Evolutionary conservation across 2,329 filamentous ascomycete species (phyloP), one percentile per base, ranked within the genome.

Genomic region (Pseudocercospora fijiensis): DNA sequence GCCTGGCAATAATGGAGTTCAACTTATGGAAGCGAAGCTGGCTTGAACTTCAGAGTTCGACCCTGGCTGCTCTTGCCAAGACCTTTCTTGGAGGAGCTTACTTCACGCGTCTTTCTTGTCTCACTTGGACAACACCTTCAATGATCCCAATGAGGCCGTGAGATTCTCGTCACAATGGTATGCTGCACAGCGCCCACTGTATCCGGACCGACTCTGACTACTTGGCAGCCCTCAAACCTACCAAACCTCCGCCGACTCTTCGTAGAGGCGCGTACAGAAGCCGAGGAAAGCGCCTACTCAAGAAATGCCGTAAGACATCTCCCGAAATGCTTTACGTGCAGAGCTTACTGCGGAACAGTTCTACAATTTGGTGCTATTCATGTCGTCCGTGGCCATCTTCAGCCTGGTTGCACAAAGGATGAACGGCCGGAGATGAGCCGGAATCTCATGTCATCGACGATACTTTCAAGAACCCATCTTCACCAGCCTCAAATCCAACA

Each of bases 211-310:
- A 1, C 4, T 8, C 56, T 45, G 3, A 49, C 33, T 10, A 13
- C 11, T 10, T 20, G 20, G 27, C 58, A 83, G 81, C 74, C 90
- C 81, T 90, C 90, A 43, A 93, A 88, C 76, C 86, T 98, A 58
- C 95, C 95, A 37, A 98, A 99, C 75, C 85, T 99, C n/a, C 88
- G 95, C 57, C 90, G 95, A 13, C 88, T 99, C 65, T 98, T 99
- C 75, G 94, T 97, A 59, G 94, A 98, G 80, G 90, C 94, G 30
- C 86, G 95, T 63, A 93, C 91, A 2, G 94, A 98, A 74, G 89
- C 90, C 60, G 95, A 99, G 77, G 95, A 98, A 78, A 90, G 95
- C 76, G 90, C 92, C 65, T 95, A 98, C 70, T 98, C 95, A 13
- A 85, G 95, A 70, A 96, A 89, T 78, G 95, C 95, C 58, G 95